phyloP scores from a whole-genome alignment of 257 asterid genomes.

The Vinca minor region DNA sequence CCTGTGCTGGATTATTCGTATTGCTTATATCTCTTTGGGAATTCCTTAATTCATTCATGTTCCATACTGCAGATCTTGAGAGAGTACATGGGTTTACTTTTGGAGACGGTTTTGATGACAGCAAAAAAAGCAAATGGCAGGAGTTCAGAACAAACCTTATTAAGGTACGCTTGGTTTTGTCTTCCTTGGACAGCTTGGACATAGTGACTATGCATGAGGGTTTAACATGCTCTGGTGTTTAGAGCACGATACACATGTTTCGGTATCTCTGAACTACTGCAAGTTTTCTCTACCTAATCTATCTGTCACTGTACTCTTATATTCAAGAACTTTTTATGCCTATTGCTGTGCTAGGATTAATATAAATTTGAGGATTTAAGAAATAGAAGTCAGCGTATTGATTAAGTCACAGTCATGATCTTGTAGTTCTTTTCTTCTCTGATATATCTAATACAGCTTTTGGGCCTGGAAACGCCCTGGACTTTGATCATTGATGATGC shows the following conservation, averaged over 20 bases:
- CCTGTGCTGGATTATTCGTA: background rate
- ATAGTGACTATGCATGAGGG: background rate
- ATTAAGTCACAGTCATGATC: background rate
- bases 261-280: background rate
- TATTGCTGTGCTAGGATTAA: background rate
- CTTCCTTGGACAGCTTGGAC: background rate
- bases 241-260: background rate
- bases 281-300: background rate
- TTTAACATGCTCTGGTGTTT: background rate
- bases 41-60: background rate
- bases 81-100: slow-evolving; percentile 79
- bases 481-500: slow-evolving; percentile 82
- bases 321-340: background rate
- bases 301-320: background rate
- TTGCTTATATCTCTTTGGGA: background rate
- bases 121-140: slow-evolving; percentile 59
- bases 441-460: slow-evolving; percentile 37
- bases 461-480: slow-evolving; percentile 79
- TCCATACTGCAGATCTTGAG: slow-evolving; percentile 59
- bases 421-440: background rate
- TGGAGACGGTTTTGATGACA: slow-evolving; percentile 80
- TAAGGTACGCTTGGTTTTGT: slow-evolving; percentile 37
- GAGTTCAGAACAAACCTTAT: slow-evolving; percentile 57
- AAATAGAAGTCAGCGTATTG: background rate
- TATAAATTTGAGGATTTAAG: background rate